Evolutionary conservation across 148 eudicot species (phyloP).

Genomic region (Vaccinium myrtillus): DNA sequence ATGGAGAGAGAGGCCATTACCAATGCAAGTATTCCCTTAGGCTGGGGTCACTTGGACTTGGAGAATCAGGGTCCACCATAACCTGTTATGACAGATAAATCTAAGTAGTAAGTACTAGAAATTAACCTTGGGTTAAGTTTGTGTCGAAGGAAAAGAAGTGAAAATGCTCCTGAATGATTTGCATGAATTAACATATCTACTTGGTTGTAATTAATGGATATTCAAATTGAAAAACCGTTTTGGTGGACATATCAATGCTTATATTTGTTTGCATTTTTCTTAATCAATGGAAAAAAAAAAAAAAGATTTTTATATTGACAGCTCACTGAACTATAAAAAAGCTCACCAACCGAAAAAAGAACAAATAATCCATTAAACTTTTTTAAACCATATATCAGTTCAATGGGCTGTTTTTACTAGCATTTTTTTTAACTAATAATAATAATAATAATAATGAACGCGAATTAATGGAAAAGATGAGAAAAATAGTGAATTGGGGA

Average conservation of each 20-base stretch:
- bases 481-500: neutral
- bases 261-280: too few relatives aligned
- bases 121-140: neutral
- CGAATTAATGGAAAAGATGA: neutral
- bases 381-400: too few relatives aligned
- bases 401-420: too few relatives aligned
- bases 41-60: conserved; percentile 81
- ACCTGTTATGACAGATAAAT: conserved; percentile 34
- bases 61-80: conserved; percentile 97
- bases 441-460: too few relatives aligned
- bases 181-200: neutral
- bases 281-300: too few relatives aligned
- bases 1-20: conserved; percentile 32
- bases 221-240: too few relatives aligned
- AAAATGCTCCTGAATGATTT: neutral
- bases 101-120: neutral
- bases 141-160: neutral
- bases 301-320: too few relatives aligned
- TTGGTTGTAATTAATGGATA: neutral
- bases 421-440: too few relatives aligned
- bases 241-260: too few relatives aligned
- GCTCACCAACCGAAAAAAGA: too few relatives aligned
- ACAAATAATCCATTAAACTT: too few relatives aligned
- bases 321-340: too few relatives aligned
- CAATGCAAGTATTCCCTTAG: conserved; percentile 83